Percentiles rank a stretch among this genome's conserved stretches.
Evolutionary conservation across 805 yeast genomes (phyloP).

Genomic region (Isabelozyma pseudorhagii): DNA sequence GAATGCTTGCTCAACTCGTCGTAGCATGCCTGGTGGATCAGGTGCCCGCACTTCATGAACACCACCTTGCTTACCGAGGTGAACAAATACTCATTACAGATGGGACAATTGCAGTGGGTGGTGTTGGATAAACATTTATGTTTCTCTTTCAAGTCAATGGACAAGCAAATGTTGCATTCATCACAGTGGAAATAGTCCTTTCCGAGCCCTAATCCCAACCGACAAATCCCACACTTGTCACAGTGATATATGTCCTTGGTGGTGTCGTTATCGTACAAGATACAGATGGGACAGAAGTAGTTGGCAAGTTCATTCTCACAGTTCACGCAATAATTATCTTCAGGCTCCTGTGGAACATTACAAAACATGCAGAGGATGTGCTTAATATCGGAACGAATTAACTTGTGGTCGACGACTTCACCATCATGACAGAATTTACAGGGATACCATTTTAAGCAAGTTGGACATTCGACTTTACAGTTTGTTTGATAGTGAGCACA

Average conservation of each 20-base stretch:
- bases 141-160: conserved; percentile 69
- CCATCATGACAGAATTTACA: conserved; percentile 87
- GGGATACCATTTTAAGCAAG: conserved; percentile 70
- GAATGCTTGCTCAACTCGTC: conserved; percentile 77
- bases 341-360: conserved; percentile 68
- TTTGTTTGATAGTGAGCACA: conserved; percentile 81
- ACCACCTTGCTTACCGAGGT: conserved; percentile 79
- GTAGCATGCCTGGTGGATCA: conserved; percentile 84
- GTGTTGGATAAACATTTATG: conserved; percentile 86
- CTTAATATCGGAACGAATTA: conserved; percentile 51
- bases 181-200: conserved; percentile 91
- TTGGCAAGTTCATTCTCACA: conserved; percentile 69
- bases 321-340: conserved; percentile 58
- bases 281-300: conserved; percentile 77
- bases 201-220: conserved; percentile 84
- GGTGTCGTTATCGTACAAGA: conserved; percentile 77
- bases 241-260: conserved; percentile 86
- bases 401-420: conserved; percentile 55
- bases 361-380: conserved; percentile 83
- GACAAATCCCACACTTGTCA: conserved; percentile 87
- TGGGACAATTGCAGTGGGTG: conserved; percentile 89
- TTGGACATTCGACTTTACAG: conserved; percentile 79
- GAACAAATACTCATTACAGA: conserved; percentile 88
- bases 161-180: conserved; percentile 83
- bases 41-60: conserved; percentile 92